Evolutionary conservation across 768 basidiomycete genomes (phyloP).

Genomic region (Auricularia heimuer): DNA sequence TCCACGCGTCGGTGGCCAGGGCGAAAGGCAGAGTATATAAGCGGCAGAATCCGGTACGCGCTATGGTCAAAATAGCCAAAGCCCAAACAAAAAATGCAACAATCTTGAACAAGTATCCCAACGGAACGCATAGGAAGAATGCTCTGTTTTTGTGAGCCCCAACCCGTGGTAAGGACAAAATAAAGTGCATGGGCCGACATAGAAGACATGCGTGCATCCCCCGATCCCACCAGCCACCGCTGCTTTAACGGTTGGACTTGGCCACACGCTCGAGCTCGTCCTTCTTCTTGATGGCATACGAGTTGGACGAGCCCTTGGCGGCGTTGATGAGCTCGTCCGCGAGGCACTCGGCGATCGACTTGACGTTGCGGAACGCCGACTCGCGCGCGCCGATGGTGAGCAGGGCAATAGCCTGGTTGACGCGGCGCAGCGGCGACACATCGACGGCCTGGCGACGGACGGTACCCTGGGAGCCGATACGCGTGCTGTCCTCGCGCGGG

Average conservation of each 20-base stretch:
- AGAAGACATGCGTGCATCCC: neutral
- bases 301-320: conserved; percentile 99
- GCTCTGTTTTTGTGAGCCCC: neutral
- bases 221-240: conserved; percentile 1
- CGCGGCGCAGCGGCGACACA: conserved; percentile 94
- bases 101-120: too few relatives aligned
- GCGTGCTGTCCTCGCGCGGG: conserved; percentile 98
- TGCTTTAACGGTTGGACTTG: conserved; percentile 95
- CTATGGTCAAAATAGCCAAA: too few relatives aligned
- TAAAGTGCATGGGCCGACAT: neutral
- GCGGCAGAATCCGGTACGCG: too few relatives aligned
- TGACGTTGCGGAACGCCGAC: conserved; percentile 99
- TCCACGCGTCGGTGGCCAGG: too few relatives aligned
- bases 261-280: conserved; percentile 99
- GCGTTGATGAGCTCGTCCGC: conserved; percentile 99
- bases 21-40: too few relatives aligned
- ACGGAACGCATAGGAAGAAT: neutral
- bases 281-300: conserved; percentile 99
- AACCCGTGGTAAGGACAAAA: neutral
- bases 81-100: too few relatives aligned
- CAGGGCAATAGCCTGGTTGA: conserved; percentile 94
- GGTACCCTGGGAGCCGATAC: conserved; percentile 99
- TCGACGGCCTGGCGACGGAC: conserved; percentile 99
- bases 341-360: conserved; percentile 97
- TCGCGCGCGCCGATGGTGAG: conserved; percentile 97